Evolutionary conservation across 2,329 filamentous ascomycete species (phyloP).

Genomic region (Exophiala phaeomuriformis): DNA sequence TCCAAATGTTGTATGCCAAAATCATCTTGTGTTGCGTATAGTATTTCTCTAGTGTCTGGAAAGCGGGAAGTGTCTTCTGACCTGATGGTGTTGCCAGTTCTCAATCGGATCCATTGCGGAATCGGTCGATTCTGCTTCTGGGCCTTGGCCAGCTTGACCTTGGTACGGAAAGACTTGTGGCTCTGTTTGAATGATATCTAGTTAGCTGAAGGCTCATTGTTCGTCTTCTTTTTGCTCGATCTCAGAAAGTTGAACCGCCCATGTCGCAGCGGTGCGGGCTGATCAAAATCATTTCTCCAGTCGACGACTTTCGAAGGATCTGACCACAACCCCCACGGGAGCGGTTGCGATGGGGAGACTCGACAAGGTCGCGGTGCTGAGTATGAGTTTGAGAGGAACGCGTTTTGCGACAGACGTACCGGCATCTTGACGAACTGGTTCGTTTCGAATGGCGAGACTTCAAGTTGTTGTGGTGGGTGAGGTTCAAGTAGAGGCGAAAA

Average conservation of each 20-base stretch:
- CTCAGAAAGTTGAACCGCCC: too few species aligned
- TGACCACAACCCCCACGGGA: too few species aligned
- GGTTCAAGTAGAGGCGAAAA: background rate
- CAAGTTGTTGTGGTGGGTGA: background rate
- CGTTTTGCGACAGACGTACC: slow-evolving; percentile 35
- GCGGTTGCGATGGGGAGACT: background rate
- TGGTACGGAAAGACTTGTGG: slow-evolving; percentile 99
- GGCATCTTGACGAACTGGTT: slow-evolving; percentile 47
- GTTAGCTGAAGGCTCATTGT: background rate
- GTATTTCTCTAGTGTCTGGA: background rate
- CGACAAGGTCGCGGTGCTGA: too few species aligned
- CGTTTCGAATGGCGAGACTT: slow-evolving; percentile 19
- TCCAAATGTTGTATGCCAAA: background rate
- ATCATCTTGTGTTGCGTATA: background rate
- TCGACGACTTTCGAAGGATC: too few species aligned
- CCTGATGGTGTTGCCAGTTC: slow-evolving; percentile 99
- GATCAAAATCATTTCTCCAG: too few species aligned
- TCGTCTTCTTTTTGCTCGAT: background rate
- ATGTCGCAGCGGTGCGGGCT: too few species aligned
- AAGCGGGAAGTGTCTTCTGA: slow-evolving; percentile 46
- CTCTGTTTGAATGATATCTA: slow-evolving; percentile 10
- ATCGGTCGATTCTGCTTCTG: slow-evolving; percentile 99
- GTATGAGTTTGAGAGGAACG: too few species aligned
- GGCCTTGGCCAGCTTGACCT: slow-evolving; percentile 99
- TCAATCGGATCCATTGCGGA: slow-evolving; percentile 98